Evolutionary conservation across 148 eudicot species (phyloP).

Genomic region (Fagopyrum esculentum): DNA sequence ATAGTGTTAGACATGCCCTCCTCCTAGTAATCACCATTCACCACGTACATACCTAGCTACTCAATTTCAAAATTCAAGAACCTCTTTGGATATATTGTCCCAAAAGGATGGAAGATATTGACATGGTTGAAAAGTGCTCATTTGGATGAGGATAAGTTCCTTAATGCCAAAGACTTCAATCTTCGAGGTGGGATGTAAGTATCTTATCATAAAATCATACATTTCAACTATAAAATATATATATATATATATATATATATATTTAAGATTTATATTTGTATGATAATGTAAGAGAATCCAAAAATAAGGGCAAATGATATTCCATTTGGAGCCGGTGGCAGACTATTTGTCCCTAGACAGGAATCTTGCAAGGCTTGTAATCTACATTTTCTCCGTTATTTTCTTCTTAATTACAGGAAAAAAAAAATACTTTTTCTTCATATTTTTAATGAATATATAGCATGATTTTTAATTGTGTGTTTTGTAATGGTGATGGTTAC

Average conservation of each 20-base stretch:
- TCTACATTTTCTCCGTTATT: constrained; percentile 43
- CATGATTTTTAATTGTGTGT: background rate
- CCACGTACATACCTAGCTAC: too few species aligned
- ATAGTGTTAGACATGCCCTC: too few species aligned
- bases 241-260: too few species aligned
- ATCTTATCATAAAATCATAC: background rate
- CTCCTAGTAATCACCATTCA: too few species aligned
- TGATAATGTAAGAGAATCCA: constrained; percentile 18
- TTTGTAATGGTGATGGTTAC: constrained; percentile 3
- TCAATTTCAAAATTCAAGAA: too few species aligned
- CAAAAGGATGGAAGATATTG: constrained; percentile 49
- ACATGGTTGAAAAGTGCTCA: constrained; percentile 42
- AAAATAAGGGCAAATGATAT: constrained; percentile 30
- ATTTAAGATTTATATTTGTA: too few species aligned
- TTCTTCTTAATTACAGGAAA: constrained; percentile 44
- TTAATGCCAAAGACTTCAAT: constrained; percentile 25
- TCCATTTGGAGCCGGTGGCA: constrained; percentile 53
- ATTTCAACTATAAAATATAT: too few species aligned
- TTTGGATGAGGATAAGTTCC: constrained; percentile 23
- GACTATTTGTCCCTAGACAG: constrained; percentile 46
- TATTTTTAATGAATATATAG: background rate
- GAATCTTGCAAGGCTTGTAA: constrained; percentile 42
- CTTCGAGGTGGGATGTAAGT: constrained; percentile 57
- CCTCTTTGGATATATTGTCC: constrained; percentile 33
- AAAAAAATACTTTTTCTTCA: background rate